phyloP scores from a whole-genome alignment of 768 basidiomycete species.

The Phylloporus sp. region DNA sequence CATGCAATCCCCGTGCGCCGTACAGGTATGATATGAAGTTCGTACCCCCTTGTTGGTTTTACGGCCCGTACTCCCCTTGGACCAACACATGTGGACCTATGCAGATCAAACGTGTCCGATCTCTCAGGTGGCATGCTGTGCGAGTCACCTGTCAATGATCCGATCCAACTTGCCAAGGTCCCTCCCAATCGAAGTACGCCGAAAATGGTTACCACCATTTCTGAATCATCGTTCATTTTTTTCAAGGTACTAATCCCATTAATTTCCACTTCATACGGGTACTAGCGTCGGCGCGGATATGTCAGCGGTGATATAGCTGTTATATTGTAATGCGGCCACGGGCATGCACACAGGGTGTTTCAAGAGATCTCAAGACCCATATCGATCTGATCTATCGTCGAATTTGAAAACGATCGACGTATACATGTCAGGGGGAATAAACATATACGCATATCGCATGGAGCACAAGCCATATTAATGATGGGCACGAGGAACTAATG shows the following conservation, averaged over 20 bases:
- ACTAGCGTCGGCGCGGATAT: neutral
- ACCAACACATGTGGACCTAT: too few species aligned
- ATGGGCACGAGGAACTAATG: neutral
- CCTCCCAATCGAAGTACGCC: slow-evolving; percentile 1
- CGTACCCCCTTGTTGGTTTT: neutral
- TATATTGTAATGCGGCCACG: neutral
- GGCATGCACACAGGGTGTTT: neutral
- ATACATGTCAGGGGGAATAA: neutral
- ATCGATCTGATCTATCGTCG: slow-evolving; percentile 1
- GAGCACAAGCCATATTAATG: neutral
- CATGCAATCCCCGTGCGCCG: neutral
- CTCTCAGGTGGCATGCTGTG: neutral
- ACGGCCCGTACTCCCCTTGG: neutral
- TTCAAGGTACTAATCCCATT: neutral
- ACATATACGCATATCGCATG: neutral
- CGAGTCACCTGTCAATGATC: neutral
- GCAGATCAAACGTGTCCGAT: too few species aligned
- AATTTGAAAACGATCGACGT: slow-evolving; percentile 8
- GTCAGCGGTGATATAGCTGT: neutral
- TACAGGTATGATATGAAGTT: neutral
- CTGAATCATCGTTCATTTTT: too few species aligned
- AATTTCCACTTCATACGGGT: slow-evolving; percentile 7
- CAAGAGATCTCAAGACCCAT: neutral
- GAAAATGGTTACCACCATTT: too few species aligned
- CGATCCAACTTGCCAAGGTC: neutral